Percentiles rank a stretch among this genome's conserved stretches.
Evolutionary conservation across 805 yeast genomes (phyloP).

Genomic region (Lipomyces chichibuensis): DNA sequence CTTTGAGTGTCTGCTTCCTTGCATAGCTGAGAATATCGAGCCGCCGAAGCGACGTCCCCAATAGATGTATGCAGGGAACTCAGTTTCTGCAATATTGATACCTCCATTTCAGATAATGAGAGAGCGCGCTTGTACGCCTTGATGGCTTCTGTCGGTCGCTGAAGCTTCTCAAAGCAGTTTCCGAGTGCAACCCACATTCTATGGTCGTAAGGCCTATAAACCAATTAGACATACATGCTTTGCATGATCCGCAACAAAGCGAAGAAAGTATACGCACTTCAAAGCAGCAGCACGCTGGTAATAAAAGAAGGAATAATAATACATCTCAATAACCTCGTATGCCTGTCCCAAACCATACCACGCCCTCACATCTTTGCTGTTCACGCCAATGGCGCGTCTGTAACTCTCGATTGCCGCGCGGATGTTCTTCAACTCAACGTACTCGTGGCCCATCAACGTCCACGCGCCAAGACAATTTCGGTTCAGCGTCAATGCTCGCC

Average conservation of each 20-base stretch:
- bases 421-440: slow-evolving; percentile 91
- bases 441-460: slow-evolving; percentile 99
- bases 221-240: neutral
- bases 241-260: neutral
- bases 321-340: slow-evolving; percentile 95
- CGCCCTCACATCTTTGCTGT: slow-evolving; percentile 86
- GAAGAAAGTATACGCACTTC: slow-evolving; percentile 45
- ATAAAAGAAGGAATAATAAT: slow-evolving; percentile 85
- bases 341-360: slow-evolving; percentile 99
- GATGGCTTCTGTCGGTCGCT: slow-evolving; percentile 70
- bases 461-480: slow-evolving; percentile 85
- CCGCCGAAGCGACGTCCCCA: slow-evolving; percentile 58
- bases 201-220: slow-evolving; percentile 70
- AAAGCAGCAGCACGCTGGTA: slow-evolving; percentile 88
- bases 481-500: slow-evolving; percentile 82
- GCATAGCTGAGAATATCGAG: slow-evolving; percentile 66
- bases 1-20: slow-evolving; percentile 73
- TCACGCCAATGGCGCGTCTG: slow-evolving; percentile 88
- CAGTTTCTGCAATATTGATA: slow-evolving; percentile 62
- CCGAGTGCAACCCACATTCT: slow-evolving; percentile 98
- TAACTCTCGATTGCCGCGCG: slow-evolving; percentile 98
- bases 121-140: slow-evolving; percentile 81
- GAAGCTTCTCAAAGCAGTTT: slow-evolving; percentile 80
- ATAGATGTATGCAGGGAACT: slow-evolving; percentile 67
- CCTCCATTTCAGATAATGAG: slow-evolving; percentile 57